Conservation (phyloP, 176 grass and related monocot genomes). For the Areca catechu region DNA sequence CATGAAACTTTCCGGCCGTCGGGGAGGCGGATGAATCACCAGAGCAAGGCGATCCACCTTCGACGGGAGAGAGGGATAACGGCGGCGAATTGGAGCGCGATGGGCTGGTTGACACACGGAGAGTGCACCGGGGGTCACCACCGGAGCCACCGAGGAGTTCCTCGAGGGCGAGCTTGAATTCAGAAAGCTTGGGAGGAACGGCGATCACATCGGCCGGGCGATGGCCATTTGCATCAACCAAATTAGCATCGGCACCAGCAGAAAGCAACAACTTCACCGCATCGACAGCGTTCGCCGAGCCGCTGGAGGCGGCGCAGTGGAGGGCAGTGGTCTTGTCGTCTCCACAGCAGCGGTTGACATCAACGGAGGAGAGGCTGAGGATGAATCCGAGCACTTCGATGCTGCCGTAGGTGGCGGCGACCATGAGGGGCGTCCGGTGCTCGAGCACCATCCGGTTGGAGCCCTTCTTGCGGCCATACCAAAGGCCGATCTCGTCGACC, state of each 20-base stretch:
- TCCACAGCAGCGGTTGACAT: constrained; percentile 44
- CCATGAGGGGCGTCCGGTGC: constrained; percentile 68
- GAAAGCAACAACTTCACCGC: constrained; percentile 39
- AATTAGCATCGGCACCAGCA: constrained; percentile 31
- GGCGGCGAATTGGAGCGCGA: constrained; percentile 1
- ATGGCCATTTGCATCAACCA: constrained; percentile 30
- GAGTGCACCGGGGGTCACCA: too few relatives aligned
- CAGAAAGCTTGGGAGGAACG: constrained; percentile 34
- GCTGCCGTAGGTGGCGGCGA: constrained; percentile 68
- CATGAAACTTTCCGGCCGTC: constrained; percentile 31
- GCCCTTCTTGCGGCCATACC: constrained; percentile 64
- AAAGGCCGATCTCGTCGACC: constrained; percentile 52
- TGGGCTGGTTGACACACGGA: not conserved
- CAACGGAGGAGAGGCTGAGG: constrained; percentile 40
- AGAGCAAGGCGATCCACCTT: constrained; percentile 23
- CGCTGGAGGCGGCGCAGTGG: constrained; percentile 70
- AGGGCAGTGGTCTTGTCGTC: constrained; percentile 54
- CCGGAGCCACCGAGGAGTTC: not conserved
- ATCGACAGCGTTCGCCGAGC: constrained; percentile 31
- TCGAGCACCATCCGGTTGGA: constrained; percentile 25
- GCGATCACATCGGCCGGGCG: constrained; percentile 61
- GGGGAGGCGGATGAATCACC: constrained; percentile 19
- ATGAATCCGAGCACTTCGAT: constrained; percentile 33
- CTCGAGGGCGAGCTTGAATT: constrained; percentile 46
- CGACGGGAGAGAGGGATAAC: not conserved